Evolutionary conservation across 2,329 filamentous ascomycete species (phyloP).

Genomic region (Hymenoscyphus infarciens): DNA sequence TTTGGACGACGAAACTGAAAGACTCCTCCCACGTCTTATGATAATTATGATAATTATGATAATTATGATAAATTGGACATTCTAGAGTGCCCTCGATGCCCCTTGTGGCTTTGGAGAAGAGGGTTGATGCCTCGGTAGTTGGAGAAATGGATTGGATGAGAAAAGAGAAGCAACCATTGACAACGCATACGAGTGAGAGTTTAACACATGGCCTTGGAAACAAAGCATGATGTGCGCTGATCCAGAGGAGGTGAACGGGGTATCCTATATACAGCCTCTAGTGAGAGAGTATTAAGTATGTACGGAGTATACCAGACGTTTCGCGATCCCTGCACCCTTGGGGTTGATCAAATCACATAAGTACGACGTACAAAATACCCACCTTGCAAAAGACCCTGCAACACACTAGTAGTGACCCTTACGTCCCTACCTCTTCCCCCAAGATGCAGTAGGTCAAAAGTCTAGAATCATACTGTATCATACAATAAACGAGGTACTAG

Average conservation of each 20-base stretch:
- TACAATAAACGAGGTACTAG: not conserved
- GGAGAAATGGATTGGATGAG: not conserved
- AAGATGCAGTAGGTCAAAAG: not conserved
- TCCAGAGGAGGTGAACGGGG: not conserved
- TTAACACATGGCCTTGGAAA: not conserved
- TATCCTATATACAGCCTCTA: slow-evolving; percentile 2
- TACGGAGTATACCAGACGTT: too few relatives aligned
- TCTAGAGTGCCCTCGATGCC: not conserved
- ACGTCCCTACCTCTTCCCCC: too few relatives aligned
- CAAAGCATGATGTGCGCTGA: not conserved
- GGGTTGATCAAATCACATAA: too few relatives aligned
- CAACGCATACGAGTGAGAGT: not conserved
- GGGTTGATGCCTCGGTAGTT: not conserved
- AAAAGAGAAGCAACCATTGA: slow-evolving; percentile 2
- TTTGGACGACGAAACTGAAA: not conserved
- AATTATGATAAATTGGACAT: too few relatives aligned
- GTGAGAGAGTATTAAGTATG: too few relatives aligned
- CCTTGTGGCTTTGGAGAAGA: not conserved
- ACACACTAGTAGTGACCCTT: too few relatives aligned
- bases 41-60: too few relatives aligned
- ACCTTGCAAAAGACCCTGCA: too few relatives aligned
- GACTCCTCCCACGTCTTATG: too few relatives aligned
- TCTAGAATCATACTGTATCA: not conserved
- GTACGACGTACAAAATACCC: too few relatives aligned
- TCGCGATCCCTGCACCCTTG: too few relatives aligned